Conservation (phyloP, 192 early-diverging fungal genomes). For the Podila epigama region DNA sequence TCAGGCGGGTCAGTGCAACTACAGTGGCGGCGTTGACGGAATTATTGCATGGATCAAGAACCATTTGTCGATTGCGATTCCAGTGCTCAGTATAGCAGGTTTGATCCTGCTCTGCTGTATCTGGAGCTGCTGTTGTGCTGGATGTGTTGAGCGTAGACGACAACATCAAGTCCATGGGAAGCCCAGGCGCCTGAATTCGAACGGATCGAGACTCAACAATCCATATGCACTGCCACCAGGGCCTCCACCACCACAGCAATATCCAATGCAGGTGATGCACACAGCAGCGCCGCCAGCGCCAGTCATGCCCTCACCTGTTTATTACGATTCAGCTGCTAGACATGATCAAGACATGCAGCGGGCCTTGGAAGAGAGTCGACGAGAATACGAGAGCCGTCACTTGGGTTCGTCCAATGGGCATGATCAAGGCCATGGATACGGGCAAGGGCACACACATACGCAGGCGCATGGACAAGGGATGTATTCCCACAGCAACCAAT, state of each 20-base stretch:
- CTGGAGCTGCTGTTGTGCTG: constrained; percentile 43
- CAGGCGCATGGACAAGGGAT: not conserved
- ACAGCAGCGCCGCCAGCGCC: not conserved
- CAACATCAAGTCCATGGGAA: constrained; percentile 2
- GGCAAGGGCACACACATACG: too few species aligned
- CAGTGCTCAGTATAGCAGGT: constrained; percentile 45
- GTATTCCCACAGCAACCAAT: constrained; percentile 6
- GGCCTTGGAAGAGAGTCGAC: not conserved
- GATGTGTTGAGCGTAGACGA: constrained; percentile 19
- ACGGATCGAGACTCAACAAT: constrained; percentile 6
- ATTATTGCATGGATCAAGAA: constrained; percentile 53
- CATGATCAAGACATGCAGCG: not conserved
- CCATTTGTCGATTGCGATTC: constrained; percentile 55
- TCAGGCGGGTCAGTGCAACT: constrained; percentile 60
- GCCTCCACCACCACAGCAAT: constrained; percentile 15
- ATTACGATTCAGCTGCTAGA: not conserved
- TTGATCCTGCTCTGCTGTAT: constrained; percentile 49
- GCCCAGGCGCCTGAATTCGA: constrained; percentile 9
- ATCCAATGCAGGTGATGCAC: constrained; percentile 15
- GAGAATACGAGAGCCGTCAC: not conserved
- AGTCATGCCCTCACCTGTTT: not conserved
- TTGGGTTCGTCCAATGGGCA: not conserved
- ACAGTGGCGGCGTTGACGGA: constrained; percentile 27
- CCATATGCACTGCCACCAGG: constrained; percentile 10
- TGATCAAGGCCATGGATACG: not conserved